Conservation (phyloP, 164 flowering plant genomes). For the Protea cynaroides region DNA sequence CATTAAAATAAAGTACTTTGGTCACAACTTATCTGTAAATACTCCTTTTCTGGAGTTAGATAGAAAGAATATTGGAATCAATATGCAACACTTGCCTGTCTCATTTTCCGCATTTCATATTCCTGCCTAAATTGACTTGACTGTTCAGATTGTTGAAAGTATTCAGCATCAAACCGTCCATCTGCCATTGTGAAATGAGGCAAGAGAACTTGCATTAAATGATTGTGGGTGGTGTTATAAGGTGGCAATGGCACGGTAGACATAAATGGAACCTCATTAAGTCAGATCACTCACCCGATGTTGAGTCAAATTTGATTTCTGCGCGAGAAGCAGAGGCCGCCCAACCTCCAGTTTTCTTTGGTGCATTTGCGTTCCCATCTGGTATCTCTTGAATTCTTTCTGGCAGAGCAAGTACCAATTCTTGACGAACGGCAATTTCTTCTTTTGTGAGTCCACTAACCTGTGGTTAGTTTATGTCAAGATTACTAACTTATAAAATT, state of each 20-base stretch:
- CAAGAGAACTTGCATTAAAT: background rate
- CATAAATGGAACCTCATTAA: background rate
- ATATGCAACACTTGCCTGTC: slow-evolving; percentile 46
- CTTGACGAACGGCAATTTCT: slow-evolving; percentile 69
- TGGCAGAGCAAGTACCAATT: slow-evolving; percentile 70
- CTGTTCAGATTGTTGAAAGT: slow-evolving; percentile 64
- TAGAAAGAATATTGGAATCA: background rate
- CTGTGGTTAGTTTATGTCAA: slow-evolving; percentile 26
- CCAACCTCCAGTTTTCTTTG: slow-evolving; percentile 65
- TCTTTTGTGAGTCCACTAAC: slow-evolving; percentile 84
- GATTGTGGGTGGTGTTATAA: background rate
- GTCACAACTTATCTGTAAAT: too few relatives aligned
- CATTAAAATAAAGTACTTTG: too few relatives aligned
- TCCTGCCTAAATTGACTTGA: slow-evolving; percentile 78
- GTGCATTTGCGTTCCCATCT: slow-evolving; percentile 65
- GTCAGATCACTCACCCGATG: slow-evolving; percentile 36
- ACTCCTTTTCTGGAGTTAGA: background rate
- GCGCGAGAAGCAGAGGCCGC: slow-evolving; percentile 53
- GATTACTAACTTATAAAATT: too few relatives aligned
- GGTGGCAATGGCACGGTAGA: background rate
- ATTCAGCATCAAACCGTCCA: slow-evolving; percentile 66
- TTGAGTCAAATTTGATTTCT: slow-evolving; percentile 71
- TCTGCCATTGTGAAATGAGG: slow-evolving; percentile 27
- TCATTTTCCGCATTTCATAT: slow-evolving; percentile 86
- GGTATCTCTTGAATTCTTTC: slow-evolving; percentile 85